These are phyloP conservation scores for Eudorina sp. DNA, from an alignment of 139 green algal genomes.

Conservation along the genomic window DNA sequence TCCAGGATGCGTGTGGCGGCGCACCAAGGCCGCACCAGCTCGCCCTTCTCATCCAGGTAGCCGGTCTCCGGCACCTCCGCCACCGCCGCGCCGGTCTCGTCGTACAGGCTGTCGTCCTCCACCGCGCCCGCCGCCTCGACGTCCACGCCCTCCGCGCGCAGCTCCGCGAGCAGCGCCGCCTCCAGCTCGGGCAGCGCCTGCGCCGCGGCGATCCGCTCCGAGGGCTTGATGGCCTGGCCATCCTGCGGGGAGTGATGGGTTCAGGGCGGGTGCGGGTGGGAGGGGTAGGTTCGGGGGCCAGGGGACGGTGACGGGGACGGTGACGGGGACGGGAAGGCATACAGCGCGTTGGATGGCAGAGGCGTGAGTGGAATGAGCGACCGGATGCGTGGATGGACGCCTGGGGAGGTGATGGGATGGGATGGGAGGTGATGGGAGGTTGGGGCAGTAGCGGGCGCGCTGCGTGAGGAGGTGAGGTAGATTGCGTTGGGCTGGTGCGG, in stretches of 20 bases:
- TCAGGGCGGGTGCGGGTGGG: not conserved
- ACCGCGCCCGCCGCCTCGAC: slow-evolving; percentile 48
- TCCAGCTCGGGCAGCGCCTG: slow-evolving; percentile 67
- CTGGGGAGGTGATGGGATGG: too few species aligned
- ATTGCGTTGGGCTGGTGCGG: too few species aligned
- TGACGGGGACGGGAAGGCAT: too few species aligned
- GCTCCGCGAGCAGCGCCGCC: slow-evolving; percentile 67
- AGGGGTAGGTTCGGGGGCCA: too few species aligned
- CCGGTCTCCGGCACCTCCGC: slow-evolving; percentile 68
- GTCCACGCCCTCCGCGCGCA: slow-evolving; percentile 74
- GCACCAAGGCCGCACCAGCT: slow-evolving; percentile 87
- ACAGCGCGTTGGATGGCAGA: too few species aligned
- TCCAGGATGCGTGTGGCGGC: slow-evolving; percentile 85
- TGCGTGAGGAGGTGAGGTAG: too few species aligned
- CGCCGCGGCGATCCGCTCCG: slow-evolving; percentile 80
- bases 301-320: too few species aligned
- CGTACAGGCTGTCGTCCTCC: slow-evolving; percentile 79
- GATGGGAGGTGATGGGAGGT: too few species aligned
- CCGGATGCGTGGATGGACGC: too few species aligned
- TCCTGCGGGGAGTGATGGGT: slow-evolving; percentile 67
- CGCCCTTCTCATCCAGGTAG: slow-evolving; percentile 74
- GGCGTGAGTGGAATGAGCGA: too few species aligned
- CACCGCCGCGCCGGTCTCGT: slow-evolving; percentile 48
- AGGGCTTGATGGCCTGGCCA: slow-evolving; percentile 76
- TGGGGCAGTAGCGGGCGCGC: too few species aligned